Percentiles rank a stretch among this genome's conserved stretches.
These are phyloP conservation scores for Chaetomium olivaceum DNA, from an alignment of 2,329 filamentous ascomycete species.

Conservation along the genomic window DNA sequence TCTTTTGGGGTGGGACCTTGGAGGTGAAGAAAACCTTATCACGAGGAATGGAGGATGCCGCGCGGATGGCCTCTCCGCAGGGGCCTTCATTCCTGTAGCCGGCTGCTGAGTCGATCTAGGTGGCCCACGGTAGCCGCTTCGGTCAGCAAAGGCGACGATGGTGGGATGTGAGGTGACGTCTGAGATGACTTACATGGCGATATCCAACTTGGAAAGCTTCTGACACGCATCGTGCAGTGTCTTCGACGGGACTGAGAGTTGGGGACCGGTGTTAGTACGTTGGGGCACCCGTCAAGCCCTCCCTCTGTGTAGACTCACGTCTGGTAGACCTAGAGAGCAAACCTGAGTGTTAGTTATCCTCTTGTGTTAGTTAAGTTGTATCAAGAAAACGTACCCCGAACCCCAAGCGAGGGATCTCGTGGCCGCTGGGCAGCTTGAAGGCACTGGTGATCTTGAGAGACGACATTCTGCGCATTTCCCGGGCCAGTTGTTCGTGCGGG, in stretches of 20 bases:
- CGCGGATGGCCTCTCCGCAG: slow-evolving; percentile 48
- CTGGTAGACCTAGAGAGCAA: slow-evolving; percentile 50
- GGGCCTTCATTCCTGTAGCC: slow-evolving; percentile 54
- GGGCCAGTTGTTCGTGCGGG: neutral
- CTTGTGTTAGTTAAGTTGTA: neutral
- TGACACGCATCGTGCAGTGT: slow-evolving; percentile 43
- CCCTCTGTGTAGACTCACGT: slow-evolving; percentile 43
- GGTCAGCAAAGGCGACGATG: neutral
- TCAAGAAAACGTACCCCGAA: slow-evolving; percentile 48
- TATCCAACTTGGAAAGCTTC: slow-evolving; percentile 55
- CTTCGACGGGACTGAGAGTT: slow-evolving; percentile 28
- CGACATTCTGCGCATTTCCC: slow-evolving; percentile 44
- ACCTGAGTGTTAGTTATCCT: neutral
- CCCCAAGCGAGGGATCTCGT: slow-evolving; percentile 54
- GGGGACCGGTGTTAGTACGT: neutral
- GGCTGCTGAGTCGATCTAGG: slow-evolving; percentile 57
- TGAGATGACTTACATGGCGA: slow-evolving; percentile 48
- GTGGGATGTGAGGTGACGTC: too few relatives aligned
- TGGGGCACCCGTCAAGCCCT: neutral
- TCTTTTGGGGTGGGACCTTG: slow-evolving; percentile 50
- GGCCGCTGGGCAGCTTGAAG: slow-evolving; percentile 56
- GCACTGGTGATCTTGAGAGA: slow-evolving; percentile 49
- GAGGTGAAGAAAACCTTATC: slow-evolving; percentile 57
- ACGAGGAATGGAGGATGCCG: slow-evolving; percentile 42
- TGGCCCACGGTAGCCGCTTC: neutral